Conservation (phyloP, 768 basidiomycete species). For the Auriscalpium vulgare region DNA sequence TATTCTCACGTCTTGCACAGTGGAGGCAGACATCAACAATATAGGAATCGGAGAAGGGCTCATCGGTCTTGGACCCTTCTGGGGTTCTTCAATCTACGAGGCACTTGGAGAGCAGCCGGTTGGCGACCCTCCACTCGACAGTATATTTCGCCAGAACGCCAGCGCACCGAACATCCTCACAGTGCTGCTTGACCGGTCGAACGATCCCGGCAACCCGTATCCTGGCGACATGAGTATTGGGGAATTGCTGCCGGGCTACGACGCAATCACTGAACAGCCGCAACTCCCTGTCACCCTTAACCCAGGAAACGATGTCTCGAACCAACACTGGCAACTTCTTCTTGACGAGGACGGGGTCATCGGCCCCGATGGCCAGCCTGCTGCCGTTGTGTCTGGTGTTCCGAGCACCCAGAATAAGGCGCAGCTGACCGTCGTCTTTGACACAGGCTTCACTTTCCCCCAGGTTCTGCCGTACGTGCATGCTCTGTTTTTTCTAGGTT, state of each 20-base stretch:
- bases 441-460: slow-evolving; percentile 62
- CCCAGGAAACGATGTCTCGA: not conserved
- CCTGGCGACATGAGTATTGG: slow-evolving; percentile 27
- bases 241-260: slow-evolving; percentile 19
- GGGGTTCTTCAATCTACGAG: slow-evolving; percentile 16
- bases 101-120: slow-evolving; percentile 4
- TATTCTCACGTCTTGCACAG: no score
- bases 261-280: slow-evolving; percentile 20
- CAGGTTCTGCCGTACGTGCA: slow-evolving; percentile 43
- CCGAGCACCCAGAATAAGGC: slow-evolving; percentile 30
- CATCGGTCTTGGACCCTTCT: slow-evolving; percentile 26
- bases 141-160: slow-evolving; percentile 24
- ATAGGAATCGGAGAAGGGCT: slow-evolving; percentile 11
- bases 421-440: slow-evolving; percentile 54
- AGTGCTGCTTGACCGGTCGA: slow-evolving; percentile 23
- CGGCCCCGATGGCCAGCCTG: slow-evolving; percentile 25
- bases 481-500: not conserved
- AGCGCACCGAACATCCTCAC: slow-evolving; percentile 25
- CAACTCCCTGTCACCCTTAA: slow-evolving; percentile 19
- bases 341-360: slow-evolving; percentile 25
- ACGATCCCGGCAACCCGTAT: slow-evolving; percentile 20
- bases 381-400: slow-evolving; percentile 18
- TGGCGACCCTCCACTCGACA: slow-evolving; percentile 23
- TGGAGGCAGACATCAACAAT: no score
- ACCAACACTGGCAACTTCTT: slow-evolving; percentile 26